Conservation (phyloP, 2,329 filamentous ascomycete genomes). For the Gremmenia infestans region DNA sequence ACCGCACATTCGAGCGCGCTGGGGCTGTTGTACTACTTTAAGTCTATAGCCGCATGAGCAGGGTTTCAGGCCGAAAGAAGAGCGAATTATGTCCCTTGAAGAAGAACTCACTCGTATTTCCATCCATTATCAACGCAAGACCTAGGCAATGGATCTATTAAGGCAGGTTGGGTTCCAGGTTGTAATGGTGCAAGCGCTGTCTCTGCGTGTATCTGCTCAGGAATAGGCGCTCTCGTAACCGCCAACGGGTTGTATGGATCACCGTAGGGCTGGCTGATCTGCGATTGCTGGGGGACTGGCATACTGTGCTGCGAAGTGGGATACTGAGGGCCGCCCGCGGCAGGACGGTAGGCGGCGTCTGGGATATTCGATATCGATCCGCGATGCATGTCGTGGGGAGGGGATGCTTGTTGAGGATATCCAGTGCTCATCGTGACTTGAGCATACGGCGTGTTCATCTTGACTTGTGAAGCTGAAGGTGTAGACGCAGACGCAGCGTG, state of each 20-base stretch:
- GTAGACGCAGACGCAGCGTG: background rate
- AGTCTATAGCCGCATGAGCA: slow-evolving; percentile 49
- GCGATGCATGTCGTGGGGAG: slow-evolving; percentile 16
- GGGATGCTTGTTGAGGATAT: slow-evolving; percentile 21
- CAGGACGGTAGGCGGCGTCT: slow-evolving; percentile 13
- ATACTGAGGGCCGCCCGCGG: slow-evolving; percentile 7
- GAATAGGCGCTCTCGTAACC: slow-evolving; percentile 15
- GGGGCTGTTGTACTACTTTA: slow-evolving; percentile 82
- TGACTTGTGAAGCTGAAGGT: background rate
- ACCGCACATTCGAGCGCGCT: slow-evolving; percentile 94
- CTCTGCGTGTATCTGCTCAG: slow-evolving; percentile 15
- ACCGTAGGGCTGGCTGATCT: slow-evolving; percentile 15
- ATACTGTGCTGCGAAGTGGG: slow-evolving; percentile 14
- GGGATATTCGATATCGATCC: slow-evolving; percentile 13
- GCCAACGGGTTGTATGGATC: slow-evolving; percentile 11
- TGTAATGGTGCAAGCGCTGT: slow-evolving; percentile 13
- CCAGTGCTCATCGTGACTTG: slow-evolving; percentile 17
- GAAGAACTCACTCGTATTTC: slow-evolving; percentile 28
- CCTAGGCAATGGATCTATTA: slow-evolving; percentile 14
- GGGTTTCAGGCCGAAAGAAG: background rate
- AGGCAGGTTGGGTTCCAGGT: slow-evolving; percentile 14
- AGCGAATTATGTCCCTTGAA: background rate
- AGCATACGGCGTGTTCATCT: background rate
- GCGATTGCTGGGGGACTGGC: slow-evolving; percentile 25
- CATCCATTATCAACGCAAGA: slow-evolving; percentile 18